These are phyloP conservation scores for Macadamia integrifolia DNA, from an alignment of 164 flowering plant species.

Conservation along the genomic window DNA sequence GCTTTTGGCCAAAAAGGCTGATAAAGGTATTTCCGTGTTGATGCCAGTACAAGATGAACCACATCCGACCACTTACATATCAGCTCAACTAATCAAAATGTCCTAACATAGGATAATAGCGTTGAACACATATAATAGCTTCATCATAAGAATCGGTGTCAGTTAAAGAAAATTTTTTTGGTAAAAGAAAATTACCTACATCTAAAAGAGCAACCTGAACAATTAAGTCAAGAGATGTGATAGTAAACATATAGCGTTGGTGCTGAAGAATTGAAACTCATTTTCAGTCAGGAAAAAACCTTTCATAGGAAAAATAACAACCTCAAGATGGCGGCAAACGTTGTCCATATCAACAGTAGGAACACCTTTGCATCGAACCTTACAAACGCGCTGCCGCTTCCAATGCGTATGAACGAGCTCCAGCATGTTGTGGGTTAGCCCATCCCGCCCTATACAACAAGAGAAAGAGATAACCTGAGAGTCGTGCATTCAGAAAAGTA, in stretches of 20 bases:
- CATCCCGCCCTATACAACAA: conserved; percentile 74
- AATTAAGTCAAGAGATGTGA: not conserved
- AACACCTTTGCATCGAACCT: conserved; percentile 86
- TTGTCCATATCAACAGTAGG: conserved; percentile 96
- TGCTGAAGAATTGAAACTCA: not conserved
- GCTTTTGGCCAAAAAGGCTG: no score
- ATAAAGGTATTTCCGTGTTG: no score
- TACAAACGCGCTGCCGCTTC: conserved; percentile 69
- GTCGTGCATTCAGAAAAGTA: not conserved
- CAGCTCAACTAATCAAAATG: no score
- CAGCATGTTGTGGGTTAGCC: conserved; percentile 94
- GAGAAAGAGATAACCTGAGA: not conserved
- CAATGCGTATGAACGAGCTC: conserved; percentile 89
- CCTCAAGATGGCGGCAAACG: conserved; percentile 87
- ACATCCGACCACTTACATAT: no score
- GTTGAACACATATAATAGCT: no score
- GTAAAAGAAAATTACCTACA: no score
- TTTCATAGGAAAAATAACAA: conserved; percentile 14
- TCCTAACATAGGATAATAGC: no score
- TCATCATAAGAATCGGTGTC: no score
- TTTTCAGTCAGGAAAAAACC: not conserved
- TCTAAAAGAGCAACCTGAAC: no score
- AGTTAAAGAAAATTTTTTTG: no score
- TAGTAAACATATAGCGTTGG: not conserved
- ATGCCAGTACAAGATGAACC: no score